Conservation (phyloP, 768 basidiomycete species). For the Lactarius deliciosus region DNA sequence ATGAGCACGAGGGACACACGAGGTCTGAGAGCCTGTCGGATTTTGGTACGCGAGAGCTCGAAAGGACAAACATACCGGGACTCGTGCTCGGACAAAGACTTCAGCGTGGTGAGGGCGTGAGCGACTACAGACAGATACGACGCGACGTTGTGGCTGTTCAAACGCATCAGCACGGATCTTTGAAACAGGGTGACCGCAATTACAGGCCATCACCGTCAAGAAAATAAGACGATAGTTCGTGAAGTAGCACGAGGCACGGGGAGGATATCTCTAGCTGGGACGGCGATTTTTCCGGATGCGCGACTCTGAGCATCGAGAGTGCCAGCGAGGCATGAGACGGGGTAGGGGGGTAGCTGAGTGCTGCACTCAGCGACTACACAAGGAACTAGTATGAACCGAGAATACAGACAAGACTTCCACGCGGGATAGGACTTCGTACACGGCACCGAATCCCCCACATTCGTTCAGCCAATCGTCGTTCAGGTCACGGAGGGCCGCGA, state of each 20-base stretch:
- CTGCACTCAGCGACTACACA: not conserved
- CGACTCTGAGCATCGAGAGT: conserved; percentile 26
- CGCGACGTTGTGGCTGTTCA: conserved; percentile 17
- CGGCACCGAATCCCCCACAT: conserved; percentile 36
- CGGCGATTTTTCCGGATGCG: conserved; percentile 10
- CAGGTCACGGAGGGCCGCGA: conserved; percentile 43
- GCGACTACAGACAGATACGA: conserved; percentile 28
- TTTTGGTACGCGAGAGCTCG: not conserved
- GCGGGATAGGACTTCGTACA: conserved; percentile 31
- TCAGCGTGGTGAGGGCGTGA: conserved; percentile 16
- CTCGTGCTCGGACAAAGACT: conserved; percentile 14
- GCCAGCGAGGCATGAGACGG: conserved; percentile 20
- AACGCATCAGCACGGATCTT: not conserved
- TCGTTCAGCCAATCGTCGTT: conserved; percentile 47
- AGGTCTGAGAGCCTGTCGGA: conserved; percentile 3
- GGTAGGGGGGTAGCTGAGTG: conserved; percentile 23
- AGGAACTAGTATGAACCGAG: not conserved
- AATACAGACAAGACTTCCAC: conserved; percentile 54
- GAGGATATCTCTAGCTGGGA: conserved; percentile 10
- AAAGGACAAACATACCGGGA: conserved; percentile 16
- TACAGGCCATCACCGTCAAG: conserved; percentile 21
- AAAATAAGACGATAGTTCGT: conserved; percentile 29
- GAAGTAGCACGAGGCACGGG: conserved; percentile 25
- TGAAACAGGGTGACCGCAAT: not conserved
- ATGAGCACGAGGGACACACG: conserved; percentile 25